Evolutionary conservation across 495 filamentous ascomycete genomes (phyloP), one percentile per base, ranked within the genome.

Genomic region (Patellaria atrata): DNA sequence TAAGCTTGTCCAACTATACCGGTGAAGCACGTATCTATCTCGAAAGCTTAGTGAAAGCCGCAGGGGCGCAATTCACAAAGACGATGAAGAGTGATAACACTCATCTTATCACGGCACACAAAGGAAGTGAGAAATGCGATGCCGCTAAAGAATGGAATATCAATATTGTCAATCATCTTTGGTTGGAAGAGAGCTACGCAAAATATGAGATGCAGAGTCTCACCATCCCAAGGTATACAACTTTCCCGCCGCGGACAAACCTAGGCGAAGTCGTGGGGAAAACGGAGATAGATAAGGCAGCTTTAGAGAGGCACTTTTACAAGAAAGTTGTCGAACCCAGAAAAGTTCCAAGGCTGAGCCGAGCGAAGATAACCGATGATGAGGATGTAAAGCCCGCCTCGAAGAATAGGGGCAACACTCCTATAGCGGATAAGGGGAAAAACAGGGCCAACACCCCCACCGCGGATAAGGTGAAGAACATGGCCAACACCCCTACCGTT

Each of bases 161-260:
- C 19, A 57, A 87, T 27, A 76, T 91, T 41, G 64, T 91, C 36
- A 99, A 99, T 52, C 87, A 96, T 48, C 64, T 99, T 1, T 99
- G 89, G 89, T 68, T 99, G 28, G 89, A 99, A 53, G 91, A 99
- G 45, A 85, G 83, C 55, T 99, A 96, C 52, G 82, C 85, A 4
- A 79, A 75, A 50, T 93, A 84, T 64, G 61, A 78, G 48, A 54
- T 74, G 24, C 75, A 79, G 47, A 64, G 65, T 1, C 48, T 83
- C 3, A 71, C 76, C 1, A 67, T 80, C 38, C 61, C 65, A 1
- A 72, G 75, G 33, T 96, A 92, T 50, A 79, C 63, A 1, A 66
- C 77, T 45, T 99, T 94, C 49, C 91, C 89, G 11, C 62, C 63
- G 6, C 65, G 82, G 33, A 96, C 91, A 2, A 94, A 99, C 50